These are phyloP conservation scores for Yamagishiella unicocca DNA, from an alignment of 139 green algal genomes.

Conservation along the genomic window DNA sequence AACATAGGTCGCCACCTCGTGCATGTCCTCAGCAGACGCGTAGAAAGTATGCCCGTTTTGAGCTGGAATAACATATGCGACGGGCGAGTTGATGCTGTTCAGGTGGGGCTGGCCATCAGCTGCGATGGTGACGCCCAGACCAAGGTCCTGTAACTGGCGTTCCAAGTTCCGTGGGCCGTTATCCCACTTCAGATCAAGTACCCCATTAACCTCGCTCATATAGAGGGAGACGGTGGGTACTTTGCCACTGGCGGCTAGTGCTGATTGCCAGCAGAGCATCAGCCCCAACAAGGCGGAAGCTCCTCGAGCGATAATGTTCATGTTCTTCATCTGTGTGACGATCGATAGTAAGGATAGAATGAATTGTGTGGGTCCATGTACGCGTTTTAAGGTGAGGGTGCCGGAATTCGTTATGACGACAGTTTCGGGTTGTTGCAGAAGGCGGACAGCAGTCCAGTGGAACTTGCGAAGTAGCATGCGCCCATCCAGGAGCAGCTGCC, in stretches of 20 bases:
- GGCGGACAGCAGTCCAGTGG: no score
- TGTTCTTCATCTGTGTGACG: neutral
- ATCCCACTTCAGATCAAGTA: slow-evolving; percentile 32
- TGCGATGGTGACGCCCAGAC: neutral
- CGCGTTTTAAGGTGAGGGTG: neutral
- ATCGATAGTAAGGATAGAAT: neutral
- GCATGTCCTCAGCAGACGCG: neutral
- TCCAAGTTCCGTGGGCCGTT: neutral
- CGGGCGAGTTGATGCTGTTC: slow-evolving; percentile 9
- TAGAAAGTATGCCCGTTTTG: slow-evolving; percentile 19
- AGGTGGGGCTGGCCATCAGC: slow-evolving; percentile 42
- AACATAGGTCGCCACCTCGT: neutral
- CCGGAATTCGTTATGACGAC: no score
- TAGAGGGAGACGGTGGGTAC: neutral
- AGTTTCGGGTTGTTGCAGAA: no score
- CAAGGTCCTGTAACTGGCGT: neutral
- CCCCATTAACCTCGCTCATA: neutral
- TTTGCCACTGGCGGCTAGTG: neutral
- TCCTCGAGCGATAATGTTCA: neutral
- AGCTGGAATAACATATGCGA: slow-evolving; percentile 36
- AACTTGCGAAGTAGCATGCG: no score
- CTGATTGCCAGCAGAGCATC: neutral
- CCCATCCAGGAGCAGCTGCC: no score
- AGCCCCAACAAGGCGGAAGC: neutral
- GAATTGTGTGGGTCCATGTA: neutral